phyloP scores from a whole-genome alignment of 2,329 filamentous ascomycete genomes.

The Periconia sp. region DNA sequence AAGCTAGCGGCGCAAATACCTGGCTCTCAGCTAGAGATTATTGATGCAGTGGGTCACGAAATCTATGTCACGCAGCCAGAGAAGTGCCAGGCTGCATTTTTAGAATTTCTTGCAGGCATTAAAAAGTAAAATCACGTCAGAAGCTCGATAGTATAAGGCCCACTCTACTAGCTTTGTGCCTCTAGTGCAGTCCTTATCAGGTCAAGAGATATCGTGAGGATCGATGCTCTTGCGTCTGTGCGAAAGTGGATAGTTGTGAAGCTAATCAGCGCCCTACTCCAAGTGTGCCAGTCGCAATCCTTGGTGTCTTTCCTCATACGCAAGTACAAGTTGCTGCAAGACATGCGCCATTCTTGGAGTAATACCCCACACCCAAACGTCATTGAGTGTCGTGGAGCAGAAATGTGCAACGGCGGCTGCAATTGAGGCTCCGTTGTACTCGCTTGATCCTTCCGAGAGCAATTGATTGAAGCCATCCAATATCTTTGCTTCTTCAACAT shows the following conservation, averaged over 20 bases:
- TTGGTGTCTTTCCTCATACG: constrained; percentile 8
- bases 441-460: constrained; percentile 30
- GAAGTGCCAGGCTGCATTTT: constrained; percentile 30
- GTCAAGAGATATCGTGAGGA: too few species aligned
- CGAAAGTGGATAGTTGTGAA: too few species aligned
- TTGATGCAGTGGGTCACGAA: constrained; percentile 41
- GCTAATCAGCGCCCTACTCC: too few species aligned
- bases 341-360: constrained; percentile 26
- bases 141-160: too few species aligned
- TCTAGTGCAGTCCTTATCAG: too few species aligned
- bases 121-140: constrained; percentile 2
- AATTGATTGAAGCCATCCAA: constrained; percentile 28
- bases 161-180: too few species aligned
- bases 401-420: constrained; percentile 35
- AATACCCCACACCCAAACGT: constrained; percentile 28
- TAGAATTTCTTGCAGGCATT: constrained; percentile 43
- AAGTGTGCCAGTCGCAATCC: too few species aligned
- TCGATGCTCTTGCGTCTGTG: too few species aligned
- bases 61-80: constrained; percentile 41
- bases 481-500: constrained; percentile 29
- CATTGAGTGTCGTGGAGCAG: constrained; percentile 35
- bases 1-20: constrained; percentile 20
- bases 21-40: constrained; percentile 27
- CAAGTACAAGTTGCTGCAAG: constrained; percentile 16
- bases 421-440: constrained; percentile 19